Evolutionary conservation across 345 rosid genomes (phyloP).

Genomic region (Balakata baccata): DNA sequence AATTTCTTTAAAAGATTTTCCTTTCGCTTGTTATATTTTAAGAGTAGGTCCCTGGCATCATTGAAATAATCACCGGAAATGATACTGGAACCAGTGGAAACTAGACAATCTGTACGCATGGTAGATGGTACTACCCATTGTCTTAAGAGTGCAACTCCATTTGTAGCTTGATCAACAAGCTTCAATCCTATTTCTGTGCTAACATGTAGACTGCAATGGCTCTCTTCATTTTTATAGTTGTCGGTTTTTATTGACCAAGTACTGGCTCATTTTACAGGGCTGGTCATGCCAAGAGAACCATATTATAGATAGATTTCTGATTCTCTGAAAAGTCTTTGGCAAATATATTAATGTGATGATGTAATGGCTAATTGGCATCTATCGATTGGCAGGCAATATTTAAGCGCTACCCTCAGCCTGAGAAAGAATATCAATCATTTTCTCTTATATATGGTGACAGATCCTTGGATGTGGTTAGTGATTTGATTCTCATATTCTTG

Average conservation of each 20-base stretch:
- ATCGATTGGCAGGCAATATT: slow-evolving; percentile 27
- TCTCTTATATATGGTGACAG: slow-evolving; percentile 31
- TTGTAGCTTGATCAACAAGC: not conserved
- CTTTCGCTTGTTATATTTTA: not conserved
- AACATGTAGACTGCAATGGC: not conserved
- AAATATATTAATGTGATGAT: not conserved
- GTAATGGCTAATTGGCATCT: not conserved
- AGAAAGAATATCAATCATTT: slow-evolving; percentile 33
- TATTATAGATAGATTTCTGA: not conserved
- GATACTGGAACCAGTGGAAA: not conserved
- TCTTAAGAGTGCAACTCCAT: not conserved
- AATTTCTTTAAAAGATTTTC: not conserved
- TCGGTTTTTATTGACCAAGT: not conserved
- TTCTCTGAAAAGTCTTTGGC: not conserved
- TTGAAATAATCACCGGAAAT: not conserved
- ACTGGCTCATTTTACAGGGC: not conserved
- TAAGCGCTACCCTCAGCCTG: slow-evolving; percentile 33
- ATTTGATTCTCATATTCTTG: not conserved
- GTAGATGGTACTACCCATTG: not conserved
- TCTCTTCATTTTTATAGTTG: not conserved
- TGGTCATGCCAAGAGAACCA: not conserved
- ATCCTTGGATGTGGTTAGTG: slow-evolving; percentile 32
- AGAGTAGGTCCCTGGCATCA: not conserved
- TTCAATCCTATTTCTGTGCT: not conserved
- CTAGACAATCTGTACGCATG: no score